Evolutionary conservation across 1,284 basidiomycete genomes (phyloP).

Genomic region (Microbotryum violaceum): DNA sequence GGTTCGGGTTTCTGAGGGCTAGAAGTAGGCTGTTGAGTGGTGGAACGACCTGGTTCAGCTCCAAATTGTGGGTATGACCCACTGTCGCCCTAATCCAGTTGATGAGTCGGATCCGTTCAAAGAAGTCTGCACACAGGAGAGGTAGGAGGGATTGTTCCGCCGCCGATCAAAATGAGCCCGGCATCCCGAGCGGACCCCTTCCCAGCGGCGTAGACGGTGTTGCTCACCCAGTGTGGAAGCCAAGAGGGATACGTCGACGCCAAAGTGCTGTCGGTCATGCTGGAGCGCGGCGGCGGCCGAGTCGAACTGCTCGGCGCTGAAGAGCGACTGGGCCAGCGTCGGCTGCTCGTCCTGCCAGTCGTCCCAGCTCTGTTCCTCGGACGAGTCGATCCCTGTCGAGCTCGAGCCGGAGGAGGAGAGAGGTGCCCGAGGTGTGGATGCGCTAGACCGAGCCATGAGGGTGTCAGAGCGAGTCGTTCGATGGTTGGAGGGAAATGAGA

Average conservation of each 20-base stretch:
- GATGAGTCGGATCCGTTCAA: constrained; percentile 68
- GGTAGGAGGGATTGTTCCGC: too few species aligned
- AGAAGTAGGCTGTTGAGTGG: not conserved
- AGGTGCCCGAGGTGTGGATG: too few species aligned
- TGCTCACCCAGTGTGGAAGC: constrained; percentile 51
- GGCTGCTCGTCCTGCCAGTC: constrained; percentile 65
- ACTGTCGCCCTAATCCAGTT: constrained; percentile 76
- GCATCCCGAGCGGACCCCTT: too few species aligned
- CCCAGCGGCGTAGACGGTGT: too few species aligned
- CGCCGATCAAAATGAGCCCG: too few species aligned
- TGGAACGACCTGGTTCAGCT: too few species aligned
- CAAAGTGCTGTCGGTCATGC: constrained; percentile 57
- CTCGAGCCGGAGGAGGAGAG: too few species aligned
- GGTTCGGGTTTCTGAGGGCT: constrained; percentile 39
- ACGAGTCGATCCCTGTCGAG: constrained; percentile 3
- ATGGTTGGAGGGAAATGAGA: too few species aligned
- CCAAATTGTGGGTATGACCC: constrained; percentile 11
- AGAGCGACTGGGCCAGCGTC: constrained; percentile 64
- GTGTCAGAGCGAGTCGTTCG: too few species aligned
- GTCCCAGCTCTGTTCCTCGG: constrained; percentile 57
- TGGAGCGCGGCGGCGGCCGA: constrained; percentile 56
- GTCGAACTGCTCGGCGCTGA: constrained; percentile 58
- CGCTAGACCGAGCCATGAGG: too few species aligned
- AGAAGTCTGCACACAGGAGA: constrained; percentile 47
- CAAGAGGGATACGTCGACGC: constrained; percentile 55